A percentile compares a stretch with the other conserved stretches of the same genome.
phyloP scores from a whole-genome alignment of 192 early-diverging fungal species.

The Spizellomyces punctatus region DNA sequence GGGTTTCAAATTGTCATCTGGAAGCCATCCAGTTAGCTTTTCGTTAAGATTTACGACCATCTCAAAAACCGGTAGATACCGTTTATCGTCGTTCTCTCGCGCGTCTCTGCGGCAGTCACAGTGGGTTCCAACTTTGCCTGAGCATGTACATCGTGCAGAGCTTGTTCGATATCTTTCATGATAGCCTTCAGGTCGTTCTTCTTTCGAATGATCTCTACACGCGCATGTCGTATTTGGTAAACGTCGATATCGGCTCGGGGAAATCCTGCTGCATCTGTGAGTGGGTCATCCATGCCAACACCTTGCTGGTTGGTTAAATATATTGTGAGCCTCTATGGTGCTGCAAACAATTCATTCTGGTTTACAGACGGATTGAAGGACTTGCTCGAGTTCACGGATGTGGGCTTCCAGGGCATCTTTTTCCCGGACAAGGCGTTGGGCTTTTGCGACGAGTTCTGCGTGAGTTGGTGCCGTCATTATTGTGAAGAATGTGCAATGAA shows the following conservation, averaged over 20 bases:
- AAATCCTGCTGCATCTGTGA: conserved; percentile 65
- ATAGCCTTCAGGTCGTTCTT: conserved; percentile 60
- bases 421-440: conserved; percentile 21
- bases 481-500: neutral
- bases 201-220: conserved; percentile 47
- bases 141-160: conserved; percentile 46
- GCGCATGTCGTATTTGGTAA: conserved; percentile 53
- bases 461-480: conserved; percentile 30
- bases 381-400: conserved; percentile 17
- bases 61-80: neutral
- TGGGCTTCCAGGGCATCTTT: conserved; percentile 23
- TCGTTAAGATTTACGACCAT: neutral
- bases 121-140: neutral
- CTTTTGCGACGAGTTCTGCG: conserved; percentile 16
- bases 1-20: conserved; percentile 4
- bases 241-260: conserved; percentile 74
- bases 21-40: too few species aligned
- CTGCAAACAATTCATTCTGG: neutral
- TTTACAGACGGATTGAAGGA: conserved; percentile 25
- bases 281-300: conserved; percentile 51
- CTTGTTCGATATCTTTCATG: conserved; percentile 58
- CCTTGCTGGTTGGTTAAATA: conserved; percentile 30
- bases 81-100: neutral
- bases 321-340: neutral
- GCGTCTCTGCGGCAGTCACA: neutral